Conservation (phyloP, 805 yeast species). For the Saccharomycopsis oosterbeekiorum region DNA sequence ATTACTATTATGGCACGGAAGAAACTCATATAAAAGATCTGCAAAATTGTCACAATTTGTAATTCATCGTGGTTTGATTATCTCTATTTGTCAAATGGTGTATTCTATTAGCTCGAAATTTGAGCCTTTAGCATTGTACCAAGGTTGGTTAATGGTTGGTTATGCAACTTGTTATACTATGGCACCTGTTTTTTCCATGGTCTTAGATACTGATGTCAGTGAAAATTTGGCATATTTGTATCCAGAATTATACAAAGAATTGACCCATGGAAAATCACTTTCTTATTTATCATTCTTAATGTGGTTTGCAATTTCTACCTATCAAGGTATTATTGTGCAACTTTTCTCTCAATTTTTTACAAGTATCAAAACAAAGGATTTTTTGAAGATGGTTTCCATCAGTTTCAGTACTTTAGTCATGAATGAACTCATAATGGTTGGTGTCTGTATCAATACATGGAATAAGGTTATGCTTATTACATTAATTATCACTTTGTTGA, state of each 20-base stretch:
- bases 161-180: slow-evolving; percentile 94
- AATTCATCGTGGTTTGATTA: slow-evolving; percentile 90
- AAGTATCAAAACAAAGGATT: slow-evolving; percentile 44
- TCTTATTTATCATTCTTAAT: slow-evolving; percentile 82
- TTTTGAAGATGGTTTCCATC: slow-evolving; percentile 72
- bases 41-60: slow-evolving; percentile 94
- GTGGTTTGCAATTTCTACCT: slow-evolving; percentile 85
- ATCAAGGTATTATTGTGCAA: slow-evolving; percentile 84
- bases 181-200: slow-evolving; percentile 95
- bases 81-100: slow-evolving; percentile 91
- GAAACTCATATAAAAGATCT: slow-evolving; percentile 91
- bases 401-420: slow-evolving; percentile 71
- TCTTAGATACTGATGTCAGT: slow-evolving; percentile 82
- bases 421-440: slow-evolving; percentile 91
- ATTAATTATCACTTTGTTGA: slow-evolving; percentile 56
- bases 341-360: slow-evolving; percentile 69
- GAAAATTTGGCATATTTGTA: slow-evolving; percentile 81
- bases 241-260: slow-evolving; percentile 90
- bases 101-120: slow-evolving; percentile 77
- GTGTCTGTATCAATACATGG: slow-evolving; percentile 89
- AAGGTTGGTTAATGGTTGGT: slow-evolving; percentile 98
- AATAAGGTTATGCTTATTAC: slow-evolving; percentile 63
- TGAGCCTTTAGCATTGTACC: slow-evolving; percentile 89
- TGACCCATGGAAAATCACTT: slow-evolving; percentile 78
- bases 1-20: slow-evolving; percentile 91